Percentiles rank a stretch among this genome's conserved stretches.
Conservation (phyloP, 2,329 filamentous ascomycete species). For the Alternaria conjuncta region DNA sequence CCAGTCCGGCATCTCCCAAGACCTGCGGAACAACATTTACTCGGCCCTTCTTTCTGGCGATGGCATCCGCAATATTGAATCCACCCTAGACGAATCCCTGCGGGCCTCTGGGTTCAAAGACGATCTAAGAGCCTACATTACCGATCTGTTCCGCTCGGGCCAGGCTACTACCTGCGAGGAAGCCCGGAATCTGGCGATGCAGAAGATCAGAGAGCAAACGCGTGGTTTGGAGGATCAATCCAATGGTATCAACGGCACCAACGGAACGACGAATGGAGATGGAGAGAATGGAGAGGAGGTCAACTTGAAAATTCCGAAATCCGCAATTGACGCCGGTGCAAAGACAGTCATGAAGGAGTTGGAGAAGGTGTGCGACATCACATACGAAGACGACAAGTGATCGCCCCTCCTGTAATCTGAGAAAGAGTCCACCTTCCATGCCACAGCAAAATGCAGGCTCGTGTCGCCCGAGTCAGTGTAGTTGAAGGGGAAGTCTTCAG, state of each 20-base stretch:
- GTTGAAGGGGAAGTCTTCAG: background rate
- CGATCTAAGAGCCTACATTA: conserved; percentile 60
- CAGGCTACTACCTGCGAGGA: conserved; percentile 64
- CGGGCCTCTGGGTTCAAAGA: conserved; percentile 66
- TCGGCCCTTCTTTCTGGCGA: conserved; percentile 55
- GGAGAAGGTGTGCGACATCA: conserved; percentile 56
- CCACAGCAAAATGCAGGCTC: background rate
- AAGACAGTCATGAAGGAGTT: conserved; percentile 60
- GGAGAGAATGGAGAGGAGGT: conserved; percentile 47
- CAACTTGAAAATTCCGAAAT: conserved; percentile 55
- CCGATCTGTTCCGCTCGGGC: conserved; percentile 63
- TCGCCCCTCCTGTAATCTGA: background rate
- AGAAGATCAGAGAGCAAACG: conserved; percentile 37
- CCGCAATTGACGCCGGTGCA: conserved; percentile 58
- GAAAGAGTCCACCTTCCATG: background rate
- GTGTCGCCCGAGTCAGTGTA: background rate
- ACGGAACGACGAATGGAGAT: conserved; percentile 22
- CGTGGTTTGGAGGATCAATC: conserved; percentile 22
- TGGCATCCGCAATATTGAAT: conserved; percentile 63
- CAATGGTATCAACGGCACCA: conserved; percentile 33
- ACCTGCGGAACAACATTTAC: conserved; percentile 52
- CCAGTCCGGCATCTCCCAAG: conserved; percentile 50
- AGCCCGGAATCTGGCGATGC: conserved; percentile 60
- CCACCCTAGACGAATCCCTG: conserved; percentile 60
- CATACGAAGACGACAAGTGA: conserved; percentile 26